Conservation (phyloP, 352 stramenopile genomes). For the Pythium oligandrum region DNA sequence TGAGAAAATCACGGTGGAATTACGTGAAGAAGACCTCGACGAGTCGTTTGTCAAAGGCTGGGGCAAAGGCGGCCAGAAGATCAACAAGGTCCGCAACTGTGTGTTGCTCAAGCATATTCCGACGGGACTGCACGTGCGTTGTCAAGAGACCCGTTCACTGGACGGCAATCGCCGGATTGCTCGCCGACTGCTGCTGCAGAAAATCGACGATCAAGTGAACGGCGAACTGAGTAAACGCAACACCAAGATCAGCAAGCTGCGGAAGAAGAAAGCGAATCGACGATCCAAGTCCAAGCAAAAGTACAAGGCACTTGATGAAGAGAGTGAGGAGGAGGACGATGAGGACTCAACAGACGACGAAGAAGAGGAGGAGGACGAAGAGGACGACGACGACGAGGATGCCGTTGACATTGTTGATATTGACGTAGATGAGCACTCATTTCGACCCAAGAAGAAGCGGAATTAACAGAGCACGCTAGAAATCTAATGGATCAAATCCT, state of each 20-base stretch:
- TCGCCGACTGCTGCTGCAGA: slow-evolving; percentile 63
- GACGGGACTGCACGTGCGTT: slow-evolving; percentile 70
- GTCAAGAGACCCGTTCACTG: slow-evolving; percentile 76
- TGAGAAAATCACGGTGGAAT: slow-evolving; percentile 21
- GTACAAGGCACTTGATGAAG: slow-evolving; percentile 22
- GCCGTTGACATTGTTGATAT: slow-evolving; percentile 14
- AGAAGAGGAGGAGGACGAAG: slow-evolving; percentile 9
- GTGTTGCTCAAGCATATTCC: slow-evolving; percentile 83
- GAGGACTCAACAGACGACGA: slow-evolving; percentile 9
- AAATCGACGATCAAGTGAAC: slow-evolving; percentile 74
- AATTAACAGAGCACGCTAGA: slow-evolving; percentile 1
- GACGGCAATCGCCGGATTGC: slow-evolving; percentile 74
- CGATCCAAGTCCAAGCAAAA: slow-evolving; percentile 56
- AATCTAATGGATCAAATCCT: slow-evolving; percentile 14
- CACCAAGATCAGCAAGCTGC: slow-evolving; percentile 58
- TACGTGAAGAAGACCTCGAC: slow-evolving; percentile 62
- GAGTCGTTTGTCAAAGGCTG: slow-evolving; percentile 87
- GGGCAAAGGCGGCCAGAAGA: slow-evolving; percentile 87
- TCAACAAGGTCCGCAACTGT: slow-evolving; percentile 90
- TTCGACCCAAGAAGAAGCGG: slow-evolving; percentile 26
- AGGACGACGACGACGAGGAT: slow-evolving; percentile 20
- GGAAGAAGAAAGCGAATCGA: slow-evolving; percentile 62
- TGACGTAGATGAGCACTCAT: slow-evolving; percentile 23
- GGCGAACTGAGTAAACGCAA: slow-evolving; percentile 50
- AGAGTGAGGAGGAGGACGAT: slow-evolving; percentile 13